Evolutionary conservation across 1,284 basidiomycete species (phyloP).

Genomic region (Chalciporus piperatoides): DNA sequence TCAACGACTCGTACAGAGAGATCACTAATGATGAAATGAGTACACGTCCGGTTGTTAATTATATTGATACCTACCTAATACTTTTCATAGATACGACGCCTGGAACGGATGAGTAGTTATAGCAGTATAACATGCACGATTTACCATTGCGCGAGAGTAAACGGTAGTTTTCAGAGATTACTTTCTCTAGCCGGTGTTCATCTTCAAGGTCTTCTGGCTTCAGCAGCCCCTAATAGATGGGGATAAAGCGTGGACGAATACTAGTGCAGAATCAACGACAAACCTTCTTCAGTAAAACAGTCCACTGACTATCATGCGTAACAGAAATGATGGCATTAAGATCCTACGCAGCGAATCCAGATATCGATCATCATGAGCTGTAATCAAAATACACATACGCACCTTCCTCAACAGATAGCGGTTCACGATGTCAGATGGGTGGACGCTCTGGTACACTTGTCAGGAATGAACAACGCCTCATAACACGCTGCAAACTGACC

Average conservation of each 20-base stretch:
- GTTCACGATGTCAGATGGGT: conserved; percentile 18
- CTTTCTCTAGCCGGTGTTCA: conserved; percentile 2
- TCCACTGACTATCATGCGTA: conserved; percentile 15
- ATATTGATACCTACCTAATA: conserved; percentile 3
- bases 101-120: conserved; percentile 1
- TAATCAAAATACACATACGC: neutral
- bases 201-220: conserved; percentile 7
- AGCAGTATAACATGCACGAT: neutral
- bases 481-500: neutral
- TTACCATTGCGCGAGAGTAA: conserved; percentile 6
- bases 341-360: conserved; percentile 1
- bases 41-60: too few species aligned
- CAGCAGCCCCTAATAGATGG: conserved; percentile 2
- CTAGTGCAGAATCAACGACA: neutral
- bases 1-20: conserved; percentile 6
- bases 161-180: conserved; percentile 10
- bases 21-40: conserved; percentile 1
- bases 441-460: conserved; percentile 3
- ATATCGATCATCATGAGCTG: neutral
- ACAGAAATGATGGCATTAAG: conserved; percentile 13
- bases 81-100: conserved; percentile 6
- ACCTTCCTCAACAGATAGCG: conserved; percentile 16
- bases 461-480: neutral
- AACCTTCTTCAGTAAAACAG: conserved; percentile 6
- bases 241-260: neutral